phyloP scores from a whole-genome alignment of 2,329 filamentous ascomycete genomes.

The Botryotinia globosa region DNA sequence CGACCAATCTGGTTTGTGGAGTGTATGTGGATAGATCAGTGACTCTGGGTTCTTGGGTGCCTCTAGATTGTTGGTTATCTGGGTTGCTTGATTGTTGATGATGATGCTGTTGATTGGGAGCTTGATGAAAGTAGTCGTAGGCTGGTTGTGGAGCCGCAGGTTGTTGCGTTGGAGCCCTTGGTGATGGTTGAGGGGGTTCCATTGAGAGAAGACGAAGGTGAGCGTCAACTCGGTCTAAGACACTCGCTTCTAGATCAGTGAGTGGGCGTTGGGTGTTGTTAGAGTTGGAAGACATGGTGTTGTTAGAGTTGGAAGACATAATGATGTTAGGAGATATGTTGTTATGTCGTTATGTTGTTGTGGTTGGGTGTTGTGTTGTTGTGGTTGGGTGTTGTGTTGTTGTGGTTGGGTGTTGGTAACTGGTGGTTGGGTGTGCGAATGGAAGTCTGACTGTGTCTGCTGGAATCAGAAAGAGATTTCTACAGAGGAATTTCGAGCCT shows the following conservation, averaged over 20 bases:
- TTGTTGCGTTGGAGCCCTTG: too few relatives aligned
- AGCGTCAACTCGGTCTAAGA: not conserved
- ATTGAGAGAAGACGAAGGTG: not conserved
- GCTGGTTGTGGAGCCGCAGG: too few relatives aligned
- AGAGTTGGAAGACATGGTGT: not conserved
- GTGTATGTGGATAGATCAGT: fast-evolving
- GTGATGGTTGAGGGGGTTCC: not conserved
- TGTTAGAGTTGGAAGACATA: too few relatives aligned
- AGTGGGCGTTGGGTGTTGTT: not conserved
- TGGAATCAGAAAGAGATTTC: not conserved
- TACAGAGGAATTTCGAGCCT: not conserved
- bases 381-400: not conserved
- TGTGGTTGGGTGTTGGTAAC: not conserved
- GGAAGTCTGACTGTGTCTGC: not conserved
- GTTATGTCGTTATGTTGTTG: not conserved
- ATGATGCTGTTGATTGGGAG: too few relatives aligned
- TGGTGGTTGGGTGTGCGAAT: not conserved
- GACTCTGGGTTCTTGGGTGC: too few relatives aligned
- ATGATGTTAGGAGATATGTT: not conserved
- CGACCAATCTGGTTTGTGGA: too few relatives aligned
- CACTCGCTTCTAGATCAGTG: not conserved
- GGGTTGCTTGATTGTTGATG: too few relatives aligned
- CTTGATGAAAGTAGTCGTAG: too few relatives aligned
- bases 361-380: too few relatives aligned
- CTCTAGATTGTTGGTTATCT: too few relatives aligned